Evolutionary conservation across 2,329 filamentous ascomycete genomes (phyloP).

Genomic region (Pseudocercospora cruenta): DNA sequence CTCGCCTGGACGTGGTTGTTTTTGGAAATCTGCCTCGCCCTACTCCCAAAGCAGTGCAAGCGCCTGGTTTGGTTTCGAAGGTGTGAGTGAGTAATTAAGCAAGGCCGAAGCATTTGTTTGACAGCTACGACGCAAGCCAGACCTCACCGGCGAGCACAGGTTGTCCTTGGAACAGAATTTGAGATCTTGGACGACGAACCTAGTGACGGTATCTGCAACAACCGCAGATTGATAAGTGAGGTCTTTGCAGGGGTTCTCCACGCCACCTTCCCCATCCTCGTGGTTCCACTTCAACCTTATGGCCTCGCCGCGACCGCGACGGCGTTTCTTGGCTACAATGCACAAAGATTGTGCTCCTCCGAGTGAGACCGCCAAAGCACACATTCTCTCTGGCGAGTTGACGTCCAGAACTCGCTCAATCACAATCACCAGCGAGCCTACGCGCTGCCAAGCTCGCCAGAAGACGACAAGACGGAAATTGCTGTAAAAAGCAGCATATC

Average conservation of each 20-base stretch:
- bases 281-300: neutral
- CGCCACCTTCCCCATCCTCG: neutral
- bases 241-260: neutral
- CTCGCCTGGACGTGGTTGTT: neutral
- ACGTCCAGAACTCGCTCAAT: neutral
- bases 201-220: too few species aligned
- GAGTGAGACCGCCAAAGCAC: neutral
- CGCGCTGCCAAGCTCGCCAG: slow-evolving; percentile 2
- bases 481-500: neutral
- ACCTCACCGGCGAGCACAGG: neutral
- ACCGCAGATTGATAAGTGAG: neutral
- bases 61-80: too few species aligned
- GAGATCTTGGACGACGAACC: neutral
- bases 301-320: neutral
- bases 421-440: neutral
- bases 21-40: neutral
- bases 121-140: neutral
- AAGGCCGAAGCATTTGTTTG: neutral
- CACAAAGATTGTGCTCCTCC: neutral
- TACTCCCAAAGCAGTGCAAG: too few species aligned
- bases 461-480: neutral
- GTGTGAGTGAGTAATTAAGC: neutral
- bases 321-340: neutral
- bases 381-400: neutral
- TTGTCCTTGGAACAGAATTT: neutral